These are phyloP conservation scores for Penicillium daleae DNA, from an alignment of 495 filamentous ascomycete species.

Conservation along the genomic window DNA sequence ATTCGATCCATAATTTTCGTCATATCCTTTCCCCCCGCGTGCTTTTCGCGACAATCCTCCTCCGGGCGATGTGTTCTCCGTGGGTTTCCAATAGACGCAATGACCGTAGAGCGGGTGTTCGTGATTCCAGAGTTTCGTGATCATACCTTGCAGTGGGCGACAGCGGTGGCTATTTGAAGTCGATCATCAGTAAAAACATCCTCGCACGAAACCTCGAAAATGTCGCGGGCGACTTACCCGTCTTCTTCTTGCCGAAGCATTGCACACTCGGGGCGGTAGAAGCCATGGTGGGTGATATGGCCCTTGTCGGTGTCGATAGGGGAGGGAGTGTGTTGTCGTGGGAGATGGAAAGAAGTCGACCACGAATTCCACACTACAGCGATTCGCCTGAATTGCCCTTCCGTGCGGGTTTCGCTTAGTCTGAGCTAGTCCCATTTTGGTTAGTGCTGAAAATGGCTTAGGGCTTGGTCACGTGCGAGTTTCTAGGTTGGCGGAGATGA, in stretches of 20 bases:
- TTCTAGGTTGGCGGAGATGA: conserved; percentile 22
- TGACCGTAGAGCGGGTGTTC: conserved; percentile 20
- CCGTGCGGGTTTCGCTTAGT: conserved; percentile 56
- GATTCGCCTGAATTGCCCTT: conserved; percentile 39
- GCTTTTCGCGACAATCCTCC: background rate
- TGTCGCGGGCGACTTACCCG: conserved; percentile 54
- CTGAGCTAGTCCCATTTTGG: conserved; percentile 29
- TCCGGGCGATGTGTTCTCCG: conserved; percentile 1
- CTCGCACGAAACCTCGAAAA: background rate
- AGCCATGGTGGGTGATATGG: conserved; percentile 66
- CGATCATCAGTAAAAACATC: conserved; percentile 39
- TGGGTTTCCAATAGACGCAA: conserved; percentile 24
- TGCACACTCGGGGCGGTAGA: conserved; percentile 77
- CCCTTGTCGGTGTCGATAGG: conserved; percentile 51
- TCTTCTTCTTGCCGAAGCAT: conserved; percentile 96
- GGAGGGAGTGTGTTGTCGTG: conserved; percentile 49
- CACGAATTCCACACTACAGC: conserved; percentile 34
- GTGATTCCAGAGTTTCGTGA: conserved; percentile 17
- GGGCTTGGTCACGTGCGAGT: conserved; percentile 37
- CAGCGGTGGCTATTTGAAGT: conserved; percentile 67
- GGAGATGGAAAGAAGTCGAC: conserved; percentile 39
- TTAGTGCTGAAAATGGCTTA: conserved; percentile 25
- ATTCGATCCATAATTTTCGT: background rate
- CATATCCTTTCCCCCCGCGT: conserved; percentile 1
- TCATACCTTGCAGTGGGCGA: conserved; percentile 93